Base-by-base conservation (phyloP, 345 rosid genomes). In the Eucalyptus rudis region DNA sequence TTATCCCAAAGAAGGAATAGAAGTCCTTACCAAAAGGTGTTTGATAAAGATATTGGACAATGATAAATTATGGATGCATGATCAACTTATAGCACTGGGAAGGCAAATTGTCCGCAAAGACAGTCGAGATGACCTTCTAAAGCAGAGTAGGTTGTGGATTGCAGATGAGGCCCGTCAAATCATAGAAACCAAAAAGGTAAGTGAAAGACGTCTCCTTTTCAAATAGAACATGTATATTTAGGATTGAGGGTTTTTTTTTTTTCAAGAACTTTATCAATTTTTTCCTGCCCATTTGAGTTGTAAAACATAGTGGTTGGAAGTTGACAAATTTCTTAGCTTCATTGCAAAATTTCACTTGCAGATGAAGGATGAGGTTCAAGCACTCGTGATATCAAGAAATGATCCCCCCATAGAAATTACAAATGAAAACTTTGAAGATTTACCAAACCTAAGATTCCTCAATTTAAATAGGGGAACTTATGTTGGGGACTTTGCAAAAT, bases 401-500 rank as follows among this genome's bases (percentile, higher is more conserved):
- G 27, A 1, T 1, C 0, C 0, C 0, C 2, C 59, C 7, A 25
- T 8, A 31, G 40, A 66, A 0, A 66, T 66, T n/a, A n/a, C 1
- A 4, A 15, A 15, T 15, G 40, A 66, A n/a, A 2, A 66, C 10
- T 15, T 66, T 1, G 10, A 7, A 15, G 8, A 6, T 3, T 66
- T 66, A 31, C 40, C 10, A 15, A 66, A 4, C 6, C 6, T 66
- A 66, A 66, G 79, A 31, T 0, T 31, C 22, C 40, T 66, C 6
- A 0, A 4, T 1, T n/a, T 66, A n/a, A 1, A 15, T 4, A 0
- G 7, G 1, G 79, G 22, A 66, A 66, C 27, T n/a, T 14, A 0
- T 64, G 19, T 0, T 7, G 31, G 10, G 36, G 2, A n/a, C 40
- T 64, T n/a, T n/a, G 3, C 8, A 64, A 2, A 0, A 0, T 13